Evolutionary conservation across 805 yeast species (phyloP), one percentile per base, ranked within the genome.

Genomic region (Candida nanaspora): DNA sequence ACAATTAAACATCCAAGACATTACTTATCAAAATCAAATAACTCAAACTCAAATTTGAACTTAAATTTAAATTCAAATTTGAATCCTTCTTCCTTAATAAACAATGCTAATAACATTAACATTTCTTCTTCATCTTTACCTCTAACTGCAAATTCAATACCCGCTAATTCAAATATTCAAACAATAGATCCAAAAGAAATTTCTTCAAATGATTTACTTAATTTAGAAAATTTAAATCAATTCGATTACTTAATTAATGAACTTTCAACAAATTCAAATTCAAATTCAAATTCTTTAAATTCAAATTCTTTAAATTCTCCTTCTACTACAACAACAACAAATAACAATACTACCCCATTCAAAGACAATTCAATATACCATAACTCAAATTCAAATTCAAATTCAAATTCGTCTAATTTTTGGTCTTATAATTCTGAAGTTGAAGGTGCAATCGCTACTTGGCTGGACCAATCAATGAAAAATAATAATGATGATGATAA

Each of bases 391-490:
- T 19, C 25, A 19, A 19, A 7, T 3, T 4, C 23, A 32, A 32
- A 19, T 13, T 7, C 25, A 4, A 19, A 20, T 21, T 10, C 4
- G 15, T 19, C 7, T 20, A 18, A 32, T 13, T 25, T 33, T 35
- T 25, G 41, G 41, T 39, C 34, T 45, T 19, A 54, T 60, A 57
- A 53, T 49, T 50, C 51, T 50, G 41, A 57, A 36, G 48, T 54
- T 15, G 48, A 55, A 22, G 40, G 46, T 26, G 59, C 56, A 5
- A 53, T 57, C 11, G 48, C 49, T 3, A 45, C 43, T 11, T 56
- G 60, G 58, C 35, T 54, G n/a, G 42, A 42, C 19, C 51, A 55
- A 41, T 29, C 34, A 10, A 16, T 14, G 23, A 19, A 15, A 14
- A 15, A 16, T 16, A 27, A 11, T 27, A 14, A 10, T 27, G 11